Percentiles rank a stretch among this genome's conserved stretches.
Conservation (phyloP, 108 stramenopile genomes). For the Aurantiochytrium sp. region DNA sequence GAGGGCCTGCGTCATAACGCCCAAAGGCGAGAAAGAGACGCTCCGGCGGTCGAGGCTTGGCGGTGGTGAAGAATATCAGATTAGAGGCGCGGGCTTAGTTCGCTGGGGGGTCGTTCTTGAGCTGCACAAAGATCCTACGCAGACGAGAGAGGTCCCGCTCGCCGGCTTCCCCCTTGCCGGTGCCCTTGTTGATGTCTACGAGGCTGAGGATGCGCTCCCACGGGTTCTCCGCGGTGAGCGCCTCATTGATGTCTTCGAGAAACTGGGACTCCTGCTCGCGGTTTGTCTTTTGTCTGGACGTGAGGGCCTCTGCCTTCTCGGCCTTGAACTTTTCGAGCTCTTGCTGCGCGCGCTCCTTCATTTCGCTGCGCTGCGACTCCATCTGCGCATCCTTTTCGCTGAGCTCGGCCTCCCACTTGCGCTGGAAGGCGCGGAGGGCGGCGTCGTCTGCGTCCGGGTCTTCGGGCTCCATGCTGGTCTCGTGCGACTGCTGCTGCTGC, state of each 20-base stretch:
- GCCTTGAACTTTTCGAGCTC: slow-evolving; percentile 2
- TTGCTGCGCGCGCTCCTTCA: background rate
- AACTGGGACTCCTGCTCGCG: background rate
- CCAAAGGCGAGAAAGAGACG: no score
- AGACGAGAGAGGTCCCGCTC: background rate
- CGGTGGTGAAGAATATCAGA: background rate
- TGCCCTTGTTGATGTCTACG: background rate
- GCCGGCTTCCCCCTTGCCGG: background rate
- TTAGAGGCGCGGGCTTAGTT: background rate
- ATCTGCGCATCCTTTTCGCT: background rate
- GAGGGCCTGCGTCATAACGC: no score
- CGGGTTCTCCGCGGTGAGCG: slow-evolving; percentile 15
- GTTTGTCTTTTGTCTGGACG: background rate
- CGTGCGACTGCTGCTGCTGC: background rate
- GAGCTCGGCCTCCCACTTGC: slow-evolving; percentile 15
- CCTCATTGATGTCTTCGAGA: background rate
- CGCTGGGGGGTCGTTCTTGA: background rate
- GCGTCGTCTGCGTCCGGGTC: background rate
- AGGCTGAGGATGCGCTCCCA: slow-evolving; percentile 10
- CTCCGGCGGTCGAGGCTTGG: no score
- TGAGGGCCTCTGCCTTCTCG: background rate
- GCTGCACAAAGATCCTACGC: background rate
- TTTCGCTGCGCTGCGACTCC: background rate
- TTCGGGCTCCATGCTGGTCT: background rate
- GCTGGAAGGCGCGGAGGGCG: background rate